Percentiles rank a stretch among this genome's conserved stretches.
phyloP scores from a whole-genome alignment of 2,329 filamentous ascomycete species.

The Diaporthe ilicicola region DNA sequence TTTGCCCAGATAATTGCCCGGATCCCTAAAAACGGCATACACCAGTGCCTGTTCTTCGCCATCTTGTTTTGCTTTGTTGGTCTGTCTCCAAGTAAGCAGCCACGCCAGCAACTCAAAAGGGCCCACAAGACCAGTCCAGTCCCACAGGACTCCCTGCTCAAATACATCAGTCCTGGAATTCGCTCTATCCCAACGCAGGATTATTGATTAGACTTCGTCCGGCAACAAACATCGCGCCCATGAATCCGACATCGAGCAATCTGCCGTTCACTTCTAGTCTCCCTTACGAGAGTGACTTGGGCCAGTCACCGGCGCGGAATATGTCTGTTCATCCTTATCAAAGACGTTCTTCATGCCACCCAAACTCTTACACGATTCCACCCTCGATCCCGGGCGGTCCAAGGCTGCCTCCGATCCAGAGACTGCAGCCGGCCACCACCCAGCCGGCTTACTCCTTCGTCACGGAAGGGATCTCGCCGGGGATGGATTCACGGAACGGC shows the following conservation, averaged over 20 bases:
- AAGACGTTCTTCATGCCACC: not conserved
- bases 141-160: not conserved
- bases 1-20: not conserved
- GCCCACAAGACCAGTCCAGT: not conserved
- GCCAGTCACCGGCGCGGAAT: not conserved
- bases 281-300: not conserved
- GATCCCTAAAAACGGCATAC: not conserved
- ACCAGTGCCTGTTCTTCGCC: not conserved
- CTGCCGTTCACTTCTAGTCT: not conserved
- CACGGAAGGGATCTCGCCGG: not conserved
- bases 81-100: not conserved
- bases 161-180: not conserved
- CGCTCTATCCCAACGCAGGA: too few relatives aligned
- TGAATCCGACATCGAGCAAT: not conserved
- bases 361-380: not conserved
- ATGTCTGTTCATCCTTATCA: not conserved
- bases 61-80: not conserved
- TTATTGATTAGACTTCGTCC: not conserved
- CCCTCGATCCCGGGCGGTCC: not conserved
- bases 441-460: not conserved
- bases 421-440: not conserved
- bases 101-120: not conserved
- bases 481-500: not conserved
- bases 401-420: slow-evolving; percentile 14
- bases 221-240: not conserved